Evolutionary conservation across 73 alveolate species (phyloP).

Genomic region (Durusdinium trenchii): DNA sequence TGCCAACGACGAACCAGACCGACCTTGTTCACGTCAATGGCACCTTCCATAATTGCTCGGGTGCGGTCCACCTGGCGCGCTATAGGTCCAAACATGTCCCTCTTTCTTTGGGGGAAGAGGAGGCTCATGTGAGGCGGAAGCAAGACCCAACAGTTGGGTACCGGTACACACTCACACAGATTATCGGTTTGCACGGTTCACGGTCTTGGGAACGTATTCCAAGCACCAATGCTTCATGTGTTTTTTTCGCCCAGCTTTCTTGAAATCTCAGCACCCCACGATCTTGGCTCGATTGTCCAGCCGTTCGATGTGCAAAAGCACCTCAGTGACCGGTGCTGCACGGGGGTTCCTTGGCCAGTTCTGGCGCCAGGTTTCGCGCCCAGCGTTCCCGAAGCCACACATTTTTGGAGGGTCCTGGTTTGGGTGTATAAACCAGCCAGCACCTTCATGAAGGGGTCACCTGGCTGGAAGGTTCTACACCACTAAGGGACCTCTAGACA

Average conservation of each 20-base stretch:
- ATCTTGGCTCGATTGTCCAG: conserved; percentile 61
- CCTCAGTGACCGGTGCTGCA: no score
- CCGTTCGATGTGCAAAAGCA: conserved; percentile 44
- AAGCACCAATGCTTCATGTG: neutral
- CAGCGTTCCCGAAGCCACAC: neutral
- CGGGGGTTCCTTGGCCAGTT: no score
- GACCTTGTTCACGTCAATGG: conserved; percentile 90
- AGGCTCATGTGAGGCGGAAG: neutral
- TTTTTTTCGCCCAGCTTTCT: neutral
- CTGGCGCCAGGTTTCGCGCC: neutral
- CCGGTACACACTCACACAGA: neutral
- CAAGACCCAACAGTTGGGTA: neutral
- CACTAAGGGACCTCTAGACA: no score
- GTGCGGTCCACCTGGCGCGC: conserved; percentile 73
- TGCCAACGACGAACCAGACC: neutral
- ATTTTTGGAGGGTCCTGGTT: no score
- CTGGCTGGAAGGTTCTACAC: no score
- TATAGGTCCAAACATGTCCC: neutral
- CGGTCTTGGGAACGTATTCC: no score
- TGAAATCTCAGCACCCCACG: conserved; percentile 1
- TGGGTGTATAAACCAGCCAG: no score
- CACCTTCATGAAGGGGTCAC: no score
- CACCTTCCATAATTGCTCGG: conserved; percentile 74
- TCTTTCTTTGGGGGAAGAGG: neutral
- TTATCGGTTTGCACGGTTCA: neutral